Evolutionary conservation across 1,284 basidiomycete genomes (phyloP).

Genomic region (Cryptococcus maquisensis): DNA sequence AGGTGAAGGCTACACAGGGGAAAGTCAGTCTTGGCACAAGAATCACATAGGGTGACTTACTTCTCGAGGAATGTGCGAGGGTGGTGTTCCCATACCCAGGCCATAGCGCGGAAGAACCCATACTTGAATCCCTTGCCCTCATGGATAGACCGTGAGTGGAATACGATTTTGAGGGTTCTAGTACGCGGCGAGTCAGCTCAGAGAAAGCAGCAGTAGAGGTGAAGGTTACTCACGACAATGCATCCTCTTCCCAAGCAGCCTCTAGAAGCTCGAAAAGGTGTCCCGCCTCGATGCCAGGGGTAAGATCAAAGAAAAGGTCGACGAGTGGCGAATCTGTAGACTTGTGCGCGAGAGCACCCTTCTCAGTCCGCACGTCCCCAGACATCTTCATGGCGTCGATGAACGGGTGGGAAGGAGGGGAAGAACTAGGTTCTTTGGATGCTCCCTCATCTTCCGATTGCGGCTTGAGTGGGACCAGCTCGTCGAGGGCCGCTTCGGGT

Average conservation of each 20-base stretch:
- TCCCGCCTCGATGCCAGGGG: constrained; percentile 11
- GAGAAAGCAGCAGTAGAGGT: constrained; percentile 3
- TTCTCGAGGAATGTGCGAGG: constrained; percentile 31
- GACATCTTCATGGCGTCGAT: constrained; percentile 14
- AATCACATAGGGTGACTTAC: constrained; percentile 7
- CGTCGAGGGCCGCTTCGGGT: not conserved
- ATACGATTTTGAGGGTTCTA: constrained; percentile 29
- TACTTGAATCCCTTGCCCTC: constrained; percentile 35
- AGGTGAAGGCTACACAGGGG: constrained; percentile 19
- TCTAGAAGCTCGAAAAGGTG: constrained; percentile 16
- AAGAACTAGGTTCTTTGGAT: not conserved
- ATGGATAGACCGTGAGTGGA: constrained; percentile 36
- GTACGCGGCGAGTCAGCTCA: not conserved
- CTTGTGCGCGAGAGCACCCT: constrained; percentile 18
- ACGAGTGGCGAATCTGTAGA: constrained; percentile 19
- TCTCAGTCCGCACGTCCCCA: constrained; percentile 17
- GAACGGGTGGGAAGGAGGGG: constrained; percentile 8
- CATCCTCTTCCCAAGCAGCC: constrained; percentile 22
- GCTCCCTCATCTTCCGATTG: not conserved
- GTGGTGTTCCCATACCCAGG: constrained; percentile 32
- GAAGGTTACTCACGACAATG: constrained; percentile 24
- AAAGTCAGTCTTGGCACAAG: constrained; percentile 4
- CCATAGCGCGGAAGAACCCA: constrained; percentile 19
- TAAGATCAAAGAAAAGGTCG: constrained; percentile 26
- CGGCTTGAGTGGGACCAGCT: not conserved